Evolutionary conservation across 352 stramenopile species (phyloP), one percentile per base, ranked within the genome.

Genomic region (Phytophthora citrophthora): DNA sequence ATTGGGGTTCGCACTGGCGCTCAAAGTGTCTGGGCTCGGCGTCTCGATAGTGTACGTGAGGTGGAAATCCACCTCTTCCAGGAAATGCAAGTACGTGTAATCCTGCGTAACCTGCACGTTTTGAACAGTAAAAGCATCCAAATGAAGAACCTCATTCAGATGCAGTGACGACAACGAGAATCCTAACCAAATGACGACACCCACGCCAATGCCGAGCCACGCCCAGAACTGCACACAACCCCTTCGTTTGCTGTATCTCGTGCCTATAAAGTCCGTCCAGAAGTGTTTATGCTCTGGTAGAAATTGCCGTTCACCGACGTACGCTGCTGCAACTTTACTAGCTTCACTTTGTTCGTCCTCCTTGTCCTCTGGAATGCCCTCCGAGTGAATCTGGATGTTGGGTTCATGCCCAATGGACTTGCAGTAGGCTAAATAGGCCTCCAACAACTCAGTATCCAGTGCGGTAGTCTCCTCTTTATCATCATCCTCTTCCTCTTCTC

Each of bases 361-460:
- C 76, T 86, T 77, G 79, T 98, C 61, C 79, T 98, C 63, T 60
- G 80, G 24, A 86, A 77, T 74, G 73, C 88, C 62, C 13, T 57
- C 41, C 4, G 15, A 13, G 29, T 77, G 86, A 16, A 97, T 93
- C 36, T 60, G 83, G 69, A 99, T 90, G 51, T 83, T 77, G 9
- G 80, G 79, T 52, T 83, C 70, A 24, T 89, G 76, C 16, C 81
- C 88, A 69, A 98, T 90, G 41, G 95, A 89, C 54, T 86, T 93
- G 54, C 98, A 81, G 72, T 98, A 98, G 15, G 95, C 83, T 7
- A 98, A 66, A 73, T 97, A 97, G 34, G 96, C 95, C 70, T 99
- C 94, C 27, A 98, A 70, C 6, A 99, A 80, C 69, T 97, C 90
- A 9, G 76, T 89, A 72, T 98, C 97, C 7, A 90, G 84, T 70